Evolutionary conservation across 2,329 filamentous ascomycete species (phyloP), one percentile per base, ranked within the genome.

Genomic region (Fulvia fulva): DNA sequence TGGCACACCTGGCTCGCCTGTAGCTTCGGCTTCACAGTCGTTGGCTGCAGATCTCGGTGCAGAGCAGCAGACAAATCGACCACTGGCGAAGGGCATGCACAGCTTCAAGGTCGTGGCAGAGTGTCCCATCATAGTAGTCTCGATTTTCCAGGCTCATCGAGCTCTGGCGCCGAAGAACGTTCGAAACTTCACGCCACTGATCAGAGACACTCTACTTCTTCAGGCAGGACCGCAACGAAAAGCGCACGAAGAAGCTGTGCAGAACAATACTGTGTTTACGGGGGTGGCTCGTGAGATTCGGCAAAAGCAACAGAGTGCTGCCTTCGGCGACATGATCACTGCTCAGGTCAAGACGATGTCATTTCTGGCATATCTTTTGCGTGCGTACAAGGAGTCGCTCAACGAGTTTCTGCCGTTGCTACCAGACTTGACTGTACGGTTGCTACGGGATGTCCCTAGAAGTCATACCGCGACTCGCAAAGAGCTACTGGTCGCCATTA

Each of bases 341-440:
- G 91, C 93, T 1, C 95, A 99, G 73, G 94, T 99, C 16, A 97
- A 99, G 79, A 97, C 93, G 0, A 97, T 99, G 93, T 97, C 92
- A 69, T 99, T 99, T 69, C 74, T 99, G 65, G 95, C 95, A 1
- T 99, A 97, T 70, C 78, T 99, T 0, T 82, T 99, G 12, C 81
- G 94, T 45, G 88, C 95, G 50, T 96, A 97, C 73, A 87, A 91
- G 2, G 87, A 89, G 58, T 89, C 96, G 64, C 78, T 99, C 9
- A 85, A 86, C 11, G 94, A 99, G 67, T 97, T 99, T 67, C 78
- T 99, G 26, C 88, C 87, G 0, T 88, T 86, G 0, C 78, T 99
- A 16, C 94, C 94, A 0, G 87, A 89, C 32, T 93, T 97, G 37
- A 90, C 97, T 2, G 90, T 99, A 6, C 85, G 94, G 5, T 77